Evolutionary conservation across 108 stramenopile genomes (phyloP).

Genomic region (Cyclostephanos tholiformis): DNA sequence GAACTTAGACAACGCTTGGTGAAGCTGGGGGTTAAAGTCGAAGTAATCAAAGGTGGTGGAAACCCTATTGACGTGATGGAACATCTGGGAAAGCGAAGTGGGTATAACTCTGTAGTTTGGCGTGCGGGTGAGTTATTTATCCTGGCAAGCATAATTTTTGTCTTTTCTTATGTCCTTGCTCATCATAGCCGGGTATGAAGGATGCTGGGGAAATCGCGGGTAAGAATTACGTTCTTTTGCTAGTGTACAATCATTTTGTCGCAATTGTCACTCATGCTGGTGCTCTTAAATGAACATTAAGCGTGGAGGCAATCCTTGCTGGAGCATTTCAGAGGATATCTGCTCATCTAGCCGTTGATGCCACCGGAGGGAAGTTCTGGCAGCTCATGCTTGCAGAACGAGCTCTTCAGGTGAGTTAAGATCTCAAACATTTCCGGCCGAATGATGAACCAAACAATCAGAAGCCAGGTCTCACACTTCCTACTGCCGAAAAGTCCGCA

Average conservation of each 20-base stretch:
- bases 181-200: slow-evolving; percentile 22
- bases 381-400: slow-evolving; percentile 88
- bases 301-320: slow-evolving; percentile 65
- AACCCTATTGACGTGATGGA: slow-evolving; percentile 89
- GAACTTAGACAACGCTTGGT: slow-evolving; percentile 60
- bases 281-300: not conserved
- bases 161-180: too few relatives aligned
- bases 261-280: slow-evolving; percentile 13
- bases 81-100: slow-evolving; percentile 76
- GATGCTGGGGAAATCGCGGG: slow-evolving; percentile 72
- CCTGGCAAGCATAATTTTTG: too few relatives aligned
- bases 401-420: slow-evolving; percentile 57
- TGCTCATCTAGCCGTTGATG: slow-evolving; percentile 87
- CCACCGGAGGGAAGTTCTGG: slow-evolving; percentile 86
- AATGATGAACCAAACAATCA: not conserved
- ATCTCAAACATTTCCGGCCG: not conserved
- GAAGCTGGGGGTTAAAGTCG: slow-evolving; percentile 69
- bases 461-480: not conserved
- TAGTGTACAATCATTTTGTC: too few relatives aligned
- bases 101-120: slow-evolving; percentile 83
- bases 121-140: slow-evolving; percentile 42
- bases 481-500: slow-evolving; percentile 43
- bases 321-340: slow-evolving; percentile 91
- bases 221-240: too few relatives aligned
- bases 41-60: slow-evolving; percentile 64